Conservation (phyloP, 441 rosid genomes). For the Eutrema salsugineum region DNA sequence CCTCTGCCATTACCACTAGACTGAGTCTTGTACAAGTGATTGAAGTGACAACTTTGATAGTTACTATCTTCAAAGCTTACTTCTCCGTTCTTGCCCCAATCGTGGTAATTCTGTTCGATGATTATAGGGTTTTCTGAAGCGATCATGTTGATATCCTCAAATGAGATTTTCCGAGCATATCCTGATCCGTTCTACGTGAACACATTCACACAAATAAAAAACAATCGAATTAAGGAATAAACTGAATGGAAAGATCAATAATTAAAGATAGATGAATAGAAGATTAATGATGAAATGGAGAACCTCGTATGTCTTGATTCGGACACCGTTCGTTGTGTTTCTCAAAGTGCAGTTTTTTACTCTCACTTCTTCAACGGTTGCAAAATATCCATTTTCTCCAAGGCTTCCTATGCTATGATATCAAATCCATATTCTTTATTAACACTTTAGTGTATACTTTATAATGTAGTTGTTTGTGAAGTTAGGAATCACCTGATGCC, state of each 20-base stretch:
- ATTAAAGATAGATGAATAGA: background rate
- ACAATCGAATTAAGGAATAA: background rate
- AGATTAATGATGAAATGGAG: background rate
- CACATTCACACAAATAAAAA: background rate
- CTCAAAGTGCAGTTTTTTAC: slow-evolving; percentile 32
- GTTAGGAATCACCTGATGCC: slow-evolving; percentile 35
- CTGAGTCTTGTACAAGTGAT: background rate
- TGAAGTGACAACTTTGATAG: background rate
- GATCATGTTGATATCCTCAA: slow-evolving; percentile 24
- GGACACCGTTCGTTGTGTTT: slow-evolving; percentile 30
- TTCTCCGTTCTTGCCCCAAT: background rate
- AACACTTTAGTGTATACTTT: background rate
- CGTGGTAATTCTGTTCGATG: slow-evolving; percentile 29
- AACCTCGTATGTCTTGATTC: slow-evolving; percentile 35
- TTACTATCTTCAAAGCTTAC: background rate
- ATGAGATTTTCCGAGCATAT: slow-evolving; percentile 34
- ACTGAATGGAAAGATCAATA: background rate
- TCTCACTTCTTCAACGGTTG: slow-evolving; percentile 34
- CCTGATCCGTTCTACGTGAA: slow-evolving; percentile 29
- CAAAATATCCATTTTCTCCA: slow-evolving; percentile 27
- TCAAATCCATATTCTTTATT: background rate
- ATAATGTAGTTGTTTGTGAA: background rate
- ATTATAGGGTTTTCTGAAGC: slow-evolving; percentile 31
- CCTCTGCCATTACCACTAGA: slow-evolving; percentile 1
- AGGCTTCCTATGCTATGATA: slow-evolving; percentile 37